phyloP scores from a whole-genome alignment of 2,329 filamentous ascomycete species.

The Aaosphaeria pasadenensis region DNA sequence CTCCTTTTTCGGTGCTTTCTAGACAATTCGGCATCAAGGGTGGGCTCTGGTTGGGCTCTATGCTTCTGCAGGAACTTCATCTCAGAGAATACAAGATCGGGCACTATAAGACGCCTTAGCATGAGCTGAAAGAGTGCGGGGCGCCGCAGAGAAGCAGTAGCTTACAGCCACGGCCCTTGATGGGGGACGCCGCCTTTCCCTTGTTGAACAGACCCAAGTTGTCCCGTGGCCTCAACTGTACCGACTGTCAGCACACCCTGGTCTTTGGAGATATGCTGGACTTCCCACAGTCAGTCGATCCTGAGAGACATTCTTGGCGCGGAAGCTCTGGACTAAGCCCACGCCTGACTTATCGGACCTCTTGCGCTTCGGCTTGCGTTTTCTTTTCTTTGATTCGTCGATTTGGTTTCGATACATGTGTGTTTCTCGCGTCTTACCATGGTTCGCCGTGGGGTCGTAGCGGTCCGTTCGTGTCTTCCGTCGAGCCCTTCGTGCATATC shows the following conservation, averaged over 20 bases:
- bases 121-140: conserved; percentile 8
- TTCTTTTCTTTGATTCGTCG: conserved; percentile 28
- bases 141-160: conserved; percentile 6
- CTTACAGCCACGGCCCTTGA: conserved; percentile 43
- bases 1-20: conserved; percentile 33
- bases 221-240: conserved; percentile 42
- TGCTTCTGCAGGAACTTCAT: conserved; percentile 48
- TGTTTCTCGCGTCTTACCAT: conserved; percentile 21
- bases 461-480: conserved; percentile 47
- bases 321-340: conserved; percentile 42
- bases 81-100: conserved; percentile 51
- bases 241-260: conserved; percentile 21
- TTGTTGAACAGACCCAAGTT: conserved; percentile 48
- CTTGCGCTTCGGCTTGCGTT: conserved; percentile 34
- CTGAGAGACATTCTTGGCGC: conserved; percentile 43
- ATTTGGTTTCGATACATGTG: conserved; percentile 13
- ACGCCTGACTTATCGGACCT: conserved; percentile 34
- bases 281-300: conserved; percentile 47
- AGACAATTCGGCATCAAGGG: conserved; percentile 14
- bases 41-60: conserved; percentile 21
- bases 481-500: conserved; percentile 44
- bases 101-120: conserved; percentile 39
- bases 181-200: conserved; percentile 46
- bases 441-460: conserved; percentile 39
- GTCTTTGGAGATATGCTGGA: conserved; percentile 7